phyloP scores from a whole-genome alignment of 345 rosid genomes.

The Pugionium dolabratum region DNA sequence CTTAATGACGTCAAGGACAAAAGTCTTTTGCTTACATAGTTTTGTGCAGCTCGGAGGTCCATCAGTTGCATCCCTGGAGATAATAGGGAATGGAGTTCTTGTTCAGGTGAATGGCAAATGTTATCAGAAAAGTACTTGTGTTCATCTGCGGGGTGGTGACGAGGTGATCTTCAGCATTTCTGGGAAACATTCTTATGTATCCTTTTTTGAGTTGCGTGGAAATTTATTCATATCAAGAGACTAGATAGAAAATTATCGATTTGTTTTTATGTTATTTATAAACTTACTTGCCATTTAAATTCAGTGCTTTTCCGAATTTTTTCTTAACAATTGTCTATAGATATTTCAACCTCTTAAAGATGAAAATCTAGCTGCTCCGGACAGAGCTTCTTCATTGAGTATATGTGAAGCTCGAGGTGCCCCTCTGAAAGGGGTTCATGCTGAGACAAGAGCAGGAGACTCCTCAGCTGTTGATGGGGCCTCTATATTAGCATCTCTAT shows the following conservation, averaged over 20 bases:
- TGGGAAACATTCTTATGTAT: constrained; percentile 94
- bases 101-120: constrained; percentile 81
- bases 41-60: constrained; percentile 62
- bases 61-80: constrained; percentile 64
- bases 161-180: constrained; percentile 74
- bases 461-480: constrained; percentile 77
- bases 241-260: too few relatives aligned
- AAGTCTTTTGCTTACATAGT: constrained; percentile 18
- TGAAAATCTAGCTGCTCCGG: constrained; percentile 59
- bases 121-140: constrained; percentile 47
- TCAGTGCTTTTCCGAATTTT: background rate
- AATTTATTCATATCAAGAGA: background rate
- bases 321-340: constrained; percentile 57
- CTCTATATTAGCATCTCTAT: constrained; percentile 76
- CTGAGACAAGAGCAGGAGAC: constrained; percentile 84
- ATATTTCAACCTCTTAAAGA: constrained; percentile 81
- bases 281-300: background rate
- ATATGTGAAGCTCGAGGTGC: constrained; percentile 74
- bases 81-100: constrained; percentile 72
- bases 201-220: constrained; percentile 44
- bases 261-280: background rate
- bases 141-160: constrained; percentile 80
- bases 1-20: constrained; percentile 8
- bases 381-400: constrained; percentile 61
- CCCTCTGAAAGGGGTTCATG: constrained; percentile 65